Evolutionary conservation across 2,329 filamentous ascomycete genomes (phyloP), one percentile per base, ranked within the genome.

Genomic region (Hortaea sp.): DNA sequence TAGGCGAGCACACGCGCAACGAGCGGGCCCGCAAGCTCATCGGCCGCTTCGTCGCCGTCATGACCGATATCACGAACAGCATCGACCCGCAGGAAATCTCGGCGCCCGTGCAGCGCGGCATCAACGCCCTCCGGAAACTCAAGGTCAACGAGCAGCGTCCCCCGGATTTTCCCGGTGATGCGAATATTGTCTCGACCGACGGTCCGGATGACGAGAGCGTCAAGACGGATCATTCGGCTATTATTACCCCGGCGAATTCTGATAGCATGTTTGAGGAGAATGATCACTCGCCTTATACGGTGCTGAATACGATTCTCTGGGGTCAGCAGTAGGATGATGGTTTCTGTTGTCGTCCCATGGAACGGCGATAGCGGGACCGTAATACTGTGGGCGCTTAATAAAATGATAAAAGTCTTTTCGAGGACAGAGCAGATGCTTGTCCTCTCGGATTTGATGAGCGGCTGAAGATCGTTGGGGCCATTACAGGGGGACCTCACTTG

Each of bases 61-160:
- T 74, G 41, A 60, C 63, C 13, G 70, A 73, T 41, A 66, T 74
- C 42, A 72, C 69, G 7, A 66, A 69, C 12, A 68, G 63, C 41
- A 65, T 73, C 1, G 69, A 72, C 43, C 68, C 69, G 6, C 63
- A 65, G 29, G 71, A 74, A 55, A 63, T 73, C 34, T 69, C 70
- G 2, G 67, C 67, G 9, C 71, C 71, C 1, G 67, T 74, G 38
- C 67, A 69, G 32, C 63, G 71, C 28, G 72, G 69, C 6, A 67
- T 74, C 12, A 60, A 65, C 1, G 70, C 69, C 2, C 63, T 74
- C 5, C 62, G 68, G 45, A 67, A 69, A 29, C 56, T 74, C 11
- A 66, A 62, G 39, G 55, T 58, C 11, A 51, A 54, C 27, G 56
- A 54, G 12, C 42, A 35, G 48, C 41, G 29, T 30, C 31, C 11